phyloP scores from a whole-genome alignment of 1,284 basidiomycete genomes.

The Xanthoconium separans region DNA sequence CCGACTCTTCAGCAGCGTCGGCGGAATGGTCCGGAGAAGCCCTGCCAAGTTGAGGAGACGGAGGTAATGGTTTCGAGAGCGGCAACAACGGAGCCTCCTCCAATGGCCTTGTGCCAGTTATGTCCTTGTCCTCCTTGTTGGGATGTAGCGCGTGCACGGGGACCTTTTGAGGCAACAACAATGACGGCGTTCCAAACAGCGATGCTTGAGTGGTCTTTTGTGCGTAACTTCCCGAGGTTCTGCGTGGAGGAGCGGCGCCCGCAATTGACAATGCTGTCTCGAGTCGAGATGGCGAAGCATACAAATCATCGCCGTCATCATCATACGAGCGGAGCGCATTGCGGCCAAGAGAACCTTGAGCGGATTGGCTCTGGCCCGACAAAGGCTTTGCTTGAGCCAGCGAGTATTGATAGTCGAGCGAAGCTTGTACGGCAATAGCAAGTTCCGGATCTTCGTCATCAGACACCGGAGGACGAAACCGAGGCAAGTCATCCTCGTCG shows the following conservation, averaged over 20 bases:
- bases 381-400: background rate
- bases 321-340: constrained; percentile 15
- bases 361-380: constrained; percentile 5
- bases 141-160: background rate
- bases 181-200: constrained; percentile 38
- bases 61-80: background rate
- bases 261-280: constrained; percentile 66
- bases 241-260: constrained; percentile 45
- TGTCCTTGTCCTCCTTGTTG: background rate
- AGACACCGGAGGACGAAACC: constrained; percentile 30
- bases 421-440: constrained; percentile 59
- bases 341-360: background rate
- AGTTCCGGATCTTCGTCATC: constrained; percentile 50
- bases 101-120: background rate
- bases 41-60: background rate
- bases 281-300: constrained; percentile 52
- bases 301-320: constrained; percentile 38
- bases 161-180: constrained; percentile 24
- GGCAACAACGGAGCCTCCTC: constrained; percentile 5
- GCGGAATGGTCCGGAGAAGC: background rate
- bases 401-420: constrained; percentile 36
- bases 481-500: constrained; percentile 44
- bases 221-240: constrained; percentile 14
- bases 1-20: constrained; percentile 13
- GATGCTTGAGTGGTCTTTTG: constrained; percentile 14